These are phyloP conservation scores for Pestalotiopsis sp. DNA, from an alignment of 2,329 filamentous ascomycete genomes.

Conservation along the genomic window DNA sequence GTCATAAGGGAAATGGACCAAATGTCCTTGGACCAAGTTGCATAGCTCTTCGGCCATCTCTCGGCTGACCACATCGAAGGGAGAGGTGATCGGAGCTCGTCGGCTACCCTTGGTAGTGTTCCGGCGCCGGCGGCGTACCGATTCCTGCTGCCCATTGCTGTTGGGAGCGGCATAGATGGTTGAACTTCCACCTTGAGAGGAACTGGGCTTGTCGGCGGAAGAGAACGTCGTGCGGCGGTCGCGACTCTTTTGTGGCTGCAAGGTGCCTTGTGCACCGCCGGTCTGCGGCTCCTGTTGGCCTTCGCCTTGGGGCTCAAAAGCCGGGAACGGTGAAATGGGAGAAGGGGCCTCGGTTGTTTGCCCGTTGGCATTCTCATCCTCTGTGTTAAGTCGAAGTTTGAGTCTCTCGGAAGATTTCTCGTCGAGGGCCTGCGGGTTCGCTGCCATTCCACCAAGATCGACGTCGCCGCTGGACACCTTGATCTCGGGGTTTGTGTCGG, in stretches of 20 bases:
- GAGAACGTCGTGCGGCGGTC: slow-evolving; percentile 62
- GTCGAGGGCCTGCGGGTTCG: slow-evolving; percentile 14
- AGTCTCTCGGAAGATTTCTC: slow-evolving; percentile 19
- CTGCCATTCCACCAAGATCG: slow-evolving; percentile 25
- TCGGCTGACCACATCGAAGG: slow-evolving; percentile 76
- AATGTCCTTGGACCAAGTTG: slow-evolving; percentile 79
- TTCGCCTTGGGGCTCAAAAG: slow-evolving; percentile 41
- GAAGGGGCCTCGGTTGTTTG: slow-evolving; percentile 39
- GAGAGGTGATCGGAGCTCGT: slow-evolving; percentile 58
- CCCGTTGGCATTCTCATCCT: slow-evolving; percentile 22
- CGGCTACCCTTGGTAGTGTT: slow-evolving; percentile 72
- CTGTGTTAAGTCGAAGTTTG: slow-evolving; percentile 20
- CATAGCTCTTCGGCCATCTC: slow-evolving; percentile 82
- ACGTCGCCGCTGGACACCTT: slow-evolving; percentile 19
- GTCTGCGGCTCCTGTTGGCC: slow-evolving; percentile 26
- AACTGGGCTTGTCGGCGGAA: slow-evolving; percentile 49
- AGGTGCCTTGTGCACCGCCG: slow-evolving; percentile 34
- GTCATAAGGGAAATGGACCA: slow-evolving; percentile 94
- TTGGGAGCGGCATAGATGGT: slow-evolving; percentile 19
- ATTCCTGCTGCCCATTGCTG: slow-evolving; percentile 40
- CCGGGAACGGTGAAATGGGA: slow-evolving; percentile 49
- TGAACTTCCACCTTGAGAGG: slow-evolving; percentile 33
- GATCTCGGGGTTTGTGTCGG: slow-evolving; percentile 21
- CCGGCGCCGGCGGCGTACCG: slow-evolving; percentile 65
- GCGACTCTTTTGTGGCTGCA: slow-evolving; percentile 39